Base-by-base conservation (phyloP, 306 rosid genomes). In the Argentina anserina region DNA sequence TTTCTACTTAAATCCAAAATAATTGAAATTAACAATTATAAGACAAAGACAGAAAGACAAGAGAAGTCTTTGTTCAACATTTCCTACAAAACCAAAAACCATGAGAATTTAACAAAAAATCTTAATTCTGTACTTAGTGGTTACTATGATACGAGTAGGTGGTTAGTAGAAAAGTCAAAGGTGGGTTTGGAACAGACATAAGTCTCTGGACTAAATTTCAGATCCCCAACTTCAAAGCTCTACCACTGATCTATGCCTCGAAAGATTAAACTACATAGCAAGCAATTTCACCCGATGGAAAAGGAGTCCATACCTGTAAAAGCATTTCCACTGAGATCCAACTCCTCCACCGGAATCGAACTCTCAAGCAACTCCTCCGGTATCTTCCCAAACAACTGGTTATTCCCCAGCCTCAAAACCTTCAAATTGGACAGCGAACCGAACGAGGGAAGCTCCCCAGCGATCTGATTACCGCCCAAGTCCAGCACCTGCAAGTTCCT, bases 291-390 rank as follows among this genome's bases (percentile, higher is more conserved):
- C 13, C 37, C 6, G 4, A 37, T 13, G 37, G 31, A 55, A 56
- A 55, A 73, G 68, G 46, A 81, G 41, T 29, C 42, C 43, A 75
- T 82, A 94, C 98, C 97, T 58, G 92, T 91, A 75, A 94, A 91
- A 13, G 87, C 96, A 76, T 94, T 94, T 83, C 75, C 69, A 37
- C 97, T 86, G 43, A 94, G 97, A 91, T 94, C 94, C 84, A 94
- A 80, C 76, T 89, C 97, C 73, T 71, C 85, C 79, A 94, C 56
- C 1, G 69, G 71, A 77, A 91, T 28, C 5, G 90, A 86, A 76
- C 70, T 80, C 43, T 78, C 82, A 39, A 94, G 76, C 84, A 94
- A 77, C 70, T 81, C 91, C 79, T 76, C 85, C 1, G 94, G 92
- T 50, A 91, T 72, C n/a, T 72, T 75, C 71, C 97, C 98, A 4